These are phyloP conservation scores for Botryococcus braunii DNA, from an alignment of 163 green algal species.

Conservation along the genomic window DNA sequence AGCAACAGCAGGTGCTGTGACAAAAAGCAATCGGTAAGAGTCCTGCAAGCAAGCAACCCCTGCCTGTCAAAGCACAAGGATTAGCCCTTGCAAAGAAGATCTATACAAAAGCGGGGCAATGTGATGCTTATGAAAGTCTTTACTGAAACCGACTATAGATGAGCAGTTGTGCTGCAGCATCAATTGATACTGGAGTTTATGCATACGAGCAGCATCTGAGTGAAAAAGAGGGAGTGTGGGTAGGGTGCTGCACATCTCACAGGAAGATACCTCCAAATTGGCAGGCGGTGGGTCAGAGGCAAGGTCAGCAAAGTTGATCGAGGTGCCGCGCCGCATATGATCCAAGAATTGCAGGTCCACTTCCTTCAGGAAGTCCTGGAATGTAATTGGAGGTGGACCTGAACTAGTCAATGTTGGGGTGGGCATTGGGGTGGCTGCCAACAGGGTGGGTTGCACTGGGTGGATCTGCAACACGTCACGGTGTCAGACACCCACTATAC, in stretches of 20 bases:
- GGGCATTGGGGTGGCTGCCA: no score
- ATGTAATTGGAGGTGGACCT: constrained; percentile 34
- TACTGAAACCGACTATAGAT: constrained; percentile 1
- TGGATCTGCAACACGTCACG: no score
- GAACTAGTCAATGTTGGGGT: no score
- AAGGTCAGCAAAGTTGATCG: constrained; percentile 59
- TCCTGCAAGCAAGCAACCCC: constrained; percentile 8
- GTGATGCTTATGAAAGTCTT: background rate
- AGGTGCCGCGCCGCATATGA: constrained; percentile 61
- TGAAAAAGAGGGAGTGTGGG: background rate
- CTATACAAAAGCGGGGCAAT: background rate
- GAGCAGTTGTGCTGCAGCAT: constrained; percentile 14
- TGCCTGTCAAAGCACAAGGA: background rate
- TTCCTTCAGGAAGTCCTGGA: constrained; percentile 54
- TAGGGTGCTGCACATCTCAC: background rate
- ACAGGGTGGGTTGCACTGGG: no score
- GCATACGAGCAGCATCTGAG: background rate
- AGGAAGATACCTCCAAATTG: constrained; percentile 19
- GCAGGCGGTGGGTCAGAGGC: constrained; percentile 28
- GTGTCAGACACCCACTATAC: no score
- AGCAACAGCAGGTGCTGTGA: constrained; percentile 23
- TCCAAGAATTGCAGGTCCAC: constrained; percentile 73
- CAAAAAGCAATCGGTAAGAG: constrained; percentile 27
- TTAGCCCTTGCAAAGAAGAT: no score
- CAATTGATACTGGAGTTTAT: background rate